phyloP scores from a whole-genome alignment of 176 grass and related monocot genomes.

The Phyllostachys edulis region DNA sequence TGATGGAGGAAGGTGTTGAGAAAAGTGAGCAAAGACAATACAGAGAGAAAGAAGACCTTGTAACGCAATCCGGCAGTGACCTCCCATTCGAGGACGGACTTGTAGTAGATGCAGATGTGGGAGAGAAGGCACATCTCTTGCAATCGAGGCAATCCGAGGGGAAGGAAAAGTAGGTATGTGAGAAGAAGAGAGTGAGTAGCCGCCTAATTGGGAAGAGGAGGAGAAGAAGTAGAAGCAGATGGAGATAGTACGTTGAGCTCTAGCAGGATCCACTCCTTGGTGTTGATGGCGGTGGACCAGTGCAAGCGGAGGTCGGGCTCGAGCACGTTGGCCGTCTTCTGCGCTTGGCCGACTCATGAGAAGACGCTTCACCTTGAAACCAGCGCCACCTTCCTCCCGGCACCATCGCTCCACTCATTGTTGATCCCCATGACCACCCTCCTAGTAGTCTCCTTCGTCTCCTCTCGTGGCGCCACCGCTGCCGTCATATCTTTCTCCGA shows the following conservation, averaged over 20 bases:
- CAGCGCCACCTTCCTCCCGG: constrained; percentile 33
- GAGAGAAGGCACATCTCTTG: constrained; percentile 89
- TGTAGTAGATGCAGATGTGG: constrained; percentile 91
- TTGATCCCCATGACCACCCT: constrained; percentile 8
- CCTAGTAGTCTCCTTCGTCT: constrained; percentile 15
- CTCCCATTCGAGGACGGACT: constrained; percentile 96
- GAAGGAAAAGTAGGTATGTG: too few species aligned
- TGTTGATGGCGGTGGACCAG: constrained; percentile 91
- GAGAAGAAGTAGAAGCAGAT: constrained; percentile 14
- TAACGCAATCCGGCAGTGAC: constrained; percentile 78
- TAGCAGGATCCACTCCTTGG: constrained; percentile 97
- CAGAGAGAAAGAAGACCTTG: constrained; percentile 28
- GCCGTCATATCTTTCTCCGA: not conserved
- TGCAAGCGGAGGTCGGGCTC: constrained; percentile 86
- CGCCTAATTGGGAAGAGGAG: not conserved
- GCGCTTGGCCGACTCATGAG: constrained; percentile 78
- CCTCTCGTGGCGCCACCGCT: not conserved
- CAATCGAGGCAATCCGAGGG: constrained; percentile 10
- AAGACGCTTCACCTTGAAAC: constrained; percentile 80
- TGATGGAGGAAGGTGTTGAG: too few species aligned
- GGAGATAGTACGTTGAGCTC: constrained; percentile 80
- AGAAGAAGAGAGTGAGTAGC: not conserved
- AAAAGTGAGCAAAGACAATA: too few species aligned
- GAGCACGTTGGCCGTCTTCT: constrained; percentile 75
- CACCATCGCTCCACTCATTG: constrained; percentile 60